Percentiles rank a stretch among this genome's conserved stretches.
Evolutionary conservation across 2,329 filamentous ascomycete species (phyloP).

Genomic region (Xylariaceae sp.): DNA sequence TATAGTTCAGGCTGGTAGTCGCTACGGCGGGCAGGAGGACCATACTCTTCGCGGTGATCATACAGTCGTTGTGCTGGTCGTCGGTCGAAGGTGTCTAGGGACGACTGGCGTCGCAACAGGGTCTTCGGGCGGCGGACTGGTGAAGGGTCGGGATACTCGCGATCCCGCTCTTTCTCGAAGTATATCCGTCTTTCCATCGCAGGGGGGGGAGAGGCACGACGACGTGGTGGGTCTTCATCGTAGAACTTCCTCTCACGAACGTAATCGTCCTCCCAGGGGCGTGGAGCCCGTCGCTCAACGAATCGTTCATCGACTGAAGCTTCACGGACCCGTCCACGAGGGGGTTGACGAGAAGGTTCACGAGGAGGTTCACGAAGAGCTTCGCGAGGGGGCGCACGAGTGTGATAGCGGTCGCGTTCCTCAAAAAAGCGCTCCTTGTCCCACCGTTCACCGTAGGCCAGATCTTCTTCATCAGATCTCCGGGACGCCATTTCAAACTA

Average conservation of each 20-base stretch:
- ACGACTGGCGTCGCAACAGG: slow-evolving; percentile 82
- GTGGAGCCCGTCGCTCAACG: slow-evolving; percentile 50
- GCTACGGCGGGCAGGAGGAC: slow-evolving; percentile 58
- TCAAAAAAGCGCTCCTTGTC: slow-evolving; percentile 64
- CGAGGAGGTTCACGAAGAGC: slow-evolving; percentile 44
- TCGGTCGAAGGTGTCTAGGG: slow-evolving; percentile 88
- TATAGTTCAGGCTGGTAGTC: slow-evolving; percentile 63
- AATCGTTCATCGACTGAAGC: slow-evolving; percentile 55
- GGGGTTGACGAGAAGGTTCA: slow-evolving; percentile 44
- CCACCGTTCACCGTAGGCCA: slow-evolving; percentile 55
- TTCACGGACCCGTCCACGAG: slow-evolving; percentile 32
- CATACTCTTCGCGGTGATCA: slow-evolving; percentile 59
- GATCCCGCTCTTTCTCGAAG: slow-evolving; percentile 63
- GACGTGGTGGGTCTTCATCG: slow-evolving; percentile 57
- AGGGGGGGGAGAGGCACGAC: slow-evolving; percentile 47
- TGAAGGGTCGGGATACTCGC: slow-evolving; percentile 55
- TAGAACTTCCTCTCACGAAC: slow-evolving; percentile 60
- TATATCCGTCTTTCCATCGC: slow-evolving; percentile 61
- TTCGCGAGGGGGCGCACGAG: slow-evolving; percentile 44
- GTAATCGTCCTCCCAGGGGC: slow-evolving; percentile 54
- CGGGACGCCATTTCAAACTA: slow-evolving; percentile 16
- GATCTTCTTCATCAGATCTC: slow-evolving; percentile 42
- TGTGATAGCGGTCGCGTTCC: slow-evolving; percentile 58
- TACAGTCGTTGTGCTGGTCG: slow-evolving; percentile 61
- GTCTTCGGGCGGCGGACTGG: slow-evolving; percentile 65